A percentile compares a stretch with the other conserved stretches of the same genome.
Evolutionary conservation across 768 basidiomycete genomes (phyloP).

Genomic region (Harrya chromipes): DNA sequence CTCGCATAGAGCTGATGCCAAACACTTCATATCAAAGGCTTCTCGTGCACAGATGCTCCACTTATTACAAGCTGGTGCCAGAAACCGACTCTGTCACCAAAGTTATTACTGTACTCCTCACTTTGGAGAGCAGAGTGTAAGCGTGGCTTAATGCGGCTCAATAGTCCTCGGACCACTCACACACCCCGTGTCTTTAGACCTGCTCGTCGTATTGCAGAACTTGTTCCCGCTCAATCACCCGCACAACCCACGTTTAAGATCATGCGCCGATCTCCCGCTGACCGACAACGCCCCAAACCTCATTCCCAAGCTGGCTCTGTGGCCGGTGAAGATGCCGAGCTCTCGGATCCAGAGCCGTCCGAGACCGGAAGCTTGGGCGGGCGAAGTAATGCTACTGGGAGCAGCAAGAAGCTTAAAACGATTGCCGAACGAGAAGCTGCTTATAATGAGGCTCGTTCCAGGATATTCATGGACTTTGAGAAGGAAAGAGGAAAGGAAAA

Average conservation of each 20-base stretch:
- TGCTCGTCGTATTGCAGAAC: conserved; percentile 62
- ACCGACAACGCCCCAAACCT: conserved; percentile 53
- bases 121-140: conserved; percentile 73
- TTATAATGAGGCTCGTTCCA: conserved; percentile 82
- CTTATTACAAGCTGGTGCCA: conserved; percentile 72
- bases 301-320: conserved; percentile 74
- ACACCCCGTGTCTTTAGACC: conserved; percentile 49
- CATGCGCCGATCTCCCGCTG: conserved; percentile 65
- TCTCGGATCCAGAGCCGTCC: conserved; percentile 77
- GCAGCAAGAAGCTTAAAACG: conserved; percentile 69
- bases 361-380: conserved; percentile 76
- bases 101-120: conserved; percentile 53
- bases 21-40: conserved; percentile 80
- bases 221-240: conserved; percentile 71
- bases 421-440: conserved; percentile 86
- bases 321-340: conserved; percentile 70
- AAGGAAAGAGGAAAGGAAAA: conserved; percentile 64
- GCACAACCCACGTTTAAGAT: conserved; percentile 83
- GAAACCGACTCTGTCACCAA: conserved; percentile 68
- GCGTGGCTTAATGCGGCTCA: conserved; percentile 26
- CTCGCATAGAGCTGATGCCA: conserved; percentile 63
- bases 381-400: conserved; percentile 59
- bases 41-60: conserved; percentile 81
- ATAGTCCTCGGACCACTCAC: conserved; percentile 9
- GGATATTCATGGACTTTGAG: conserved; percentile 83